Percentiles rank a stretch among this genome's conserved stretches.
Conservation (phyloP, 305 asterid genomes). For the Fraxinus albicans region DNA sequence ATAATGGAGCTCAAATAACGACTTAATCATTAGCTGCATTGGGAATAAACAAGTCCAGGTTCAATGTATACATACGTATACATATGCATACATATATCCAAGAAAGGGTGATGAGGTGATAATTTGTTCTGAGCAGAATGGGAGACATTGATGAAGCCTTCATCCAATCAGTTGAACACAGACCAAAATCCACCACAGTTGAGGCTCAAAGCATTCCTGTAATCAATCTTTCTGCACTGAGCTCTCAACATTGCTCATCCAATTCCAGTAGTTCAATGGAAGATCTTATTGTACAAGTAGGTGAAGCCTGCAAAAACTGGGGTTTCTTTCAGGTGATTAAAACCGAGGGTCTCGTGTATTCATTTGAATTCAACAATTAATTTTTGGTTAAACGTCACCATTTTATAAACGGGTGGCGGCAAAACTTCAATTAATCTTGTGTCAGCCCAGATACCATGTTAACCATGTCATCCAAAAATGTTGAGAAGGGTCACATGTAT, state of each 20-base stretch:
- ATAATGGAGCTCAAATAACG: too few species aligned
- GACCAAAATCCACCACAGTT: slow-evolving; percentile 12
- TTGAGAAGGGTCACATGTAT: not conserved
- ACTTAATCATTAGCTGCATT: not conserved
- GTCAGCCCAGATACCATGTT: not conserved
- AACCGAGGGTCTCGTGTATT: not conserved
- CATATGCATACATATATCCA: not conserved
- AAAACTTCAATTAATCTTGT: not conserved
- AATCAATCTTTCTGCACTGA: slow-evolving; percentile 19
- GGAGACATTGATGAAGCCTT: slow-evolving; percentile 18
- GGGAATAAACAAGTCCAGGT: not conserved
- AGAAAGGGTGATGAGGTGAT: not conserved
- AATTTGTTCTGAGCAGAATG: not conserved
- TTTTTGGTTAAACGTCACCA: not conserved
- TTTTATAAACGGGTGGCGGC: not conserved
- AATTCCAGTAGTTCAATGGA: not conserved
- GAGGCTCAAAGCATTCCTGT: slow-evolving; percentile 19
- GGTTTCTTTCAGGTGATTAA: slow-evolving; percentile 16
- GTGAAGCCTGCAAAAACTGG: slow-evolving; percentile 24
- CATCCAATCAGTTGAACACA: slow-evolving; percentile 23
- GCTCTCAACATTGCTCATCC: not conserved
- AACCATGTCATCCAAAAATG: not conserved
- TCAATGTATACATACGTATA: not conserved
- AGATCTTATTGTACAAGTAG: slow-evolving; percentile 15
- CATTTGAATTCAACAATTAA: not conserved